Evolutionary conservation across 805 yeast genomes (phyloP), one percentile per base, ranked within the genome.

Genomic region (Isabelozyma gotoi): DNA sequence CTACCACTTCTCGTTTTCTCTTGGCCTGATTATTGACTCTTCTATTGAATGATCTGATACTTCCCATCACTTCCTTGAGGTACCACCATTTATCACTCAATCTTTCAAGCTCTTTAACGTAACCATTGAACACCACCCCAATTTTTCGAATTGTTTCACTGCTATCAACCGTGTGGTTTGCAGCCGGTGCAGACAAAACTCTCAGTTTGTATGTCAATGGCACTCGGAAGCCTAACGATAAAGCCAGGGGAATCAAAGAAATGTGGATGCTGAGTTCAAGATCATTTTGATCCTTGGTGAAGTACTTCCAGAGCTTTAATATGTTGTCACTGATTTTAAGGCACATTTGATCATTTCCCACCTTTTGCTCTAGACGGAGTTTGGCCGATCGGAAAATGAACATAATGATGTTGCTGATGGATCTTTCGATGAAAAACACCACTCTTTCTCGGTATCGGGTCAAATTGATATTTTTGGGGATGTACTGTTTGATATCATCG

Each of bases 81-180:
- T 50, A 50, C 49, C 48, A 48, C 56, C 56, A 52, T 27, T 38
- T 47, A 4, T 21, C 11, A n/a, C 38, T 12, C n/a, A 38, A 38
- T 18, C 20, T 21, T 3, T 32, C 37, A 11, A 42, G 12, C 20
- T 38, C 39, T 27, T 21, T 38, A 7, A 42, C 11, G 7, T 12
- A 38, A 8, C 24, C 32, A 4, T 21, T 19, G 12, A 12, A 24
- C 12, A 27, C 33, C 12, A 19, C 14, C 15, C 24, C 20, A 24
- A 42, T 14, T 10, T n/a, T 24, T n/a, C 29, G 29, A n/a, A 24
- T 21, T 7, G 31, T 33, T 7, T 19, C 19, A 6, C 35, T 34
- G 12, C 21, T 27, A 11, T 38, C 38, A 17, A 5, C 27, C 19
- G 17, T 33, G 8, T 20, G 11, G 21, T 37, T 16, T 12, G 15